phyloP scores from a whole-genome alignment of 2,329 filamentous ascomycete species.

The Fusarium kyushuense region DNA sequence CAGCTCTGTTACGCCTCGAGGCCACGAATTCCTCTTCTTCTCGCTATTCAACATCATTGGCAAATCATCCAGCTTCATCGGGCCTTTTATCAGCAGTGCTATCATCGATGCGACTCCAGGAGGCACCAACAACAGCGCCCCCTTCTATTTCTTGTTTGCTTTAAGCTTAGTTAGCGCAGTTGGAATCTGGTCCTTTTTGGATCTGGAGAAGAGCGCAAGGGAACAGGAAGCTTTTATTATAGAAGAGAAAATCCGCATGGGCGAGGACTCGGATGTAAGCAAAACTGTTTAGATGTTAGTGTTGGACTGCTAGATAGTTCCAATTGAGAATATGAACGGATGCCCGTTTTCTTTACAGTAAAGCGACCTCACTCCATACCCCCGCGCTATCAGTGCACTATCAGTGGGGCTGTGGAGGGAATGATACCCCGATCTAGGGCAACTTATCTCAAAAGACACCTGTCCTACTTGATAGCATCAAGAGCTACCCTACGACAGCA shows the following conservation, averaged over 20 bases:
- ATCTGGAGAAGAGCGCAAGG: conserved; percentile 69
- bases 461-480: not conserved
- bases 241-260: conserved; percentile 47
- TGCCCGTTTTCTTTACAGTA: not conserved
- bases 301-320: not conserved
- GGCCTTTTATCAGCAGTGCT: conserved; percentile 74
- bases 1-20: conserved; percentile 74
- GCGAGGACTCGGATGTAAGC: conserved; percentile 20
- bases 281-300: not conserved
- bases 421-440: not conserved
- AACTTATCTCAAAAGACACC: not conserved
- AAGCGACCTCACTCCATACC: no score
- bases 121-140: conserved; percentile 67
- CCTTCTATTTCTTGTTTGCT: conserved; percentile 75
- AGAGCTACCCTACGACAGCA: not conserved
- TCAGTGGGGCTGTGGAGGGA: not conserved
- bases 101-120: conserved; percentile 73
- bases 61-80: conserved; percentile 76
- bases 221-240: conserved; percentile 70
- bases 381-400: not conserved
- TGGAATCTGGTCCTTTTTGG: conserved; percentile 66
- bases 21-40: conserved; percentile 79
- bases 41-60: conserved; percentile 75
- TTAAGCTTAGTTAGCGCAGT: conserved; percentile 67
- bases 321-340: no score